Evolutionary conservation across 495 filamentous ascomycete species (phyloP).

Genomic region (Chaetomium fimeti): DNA sequence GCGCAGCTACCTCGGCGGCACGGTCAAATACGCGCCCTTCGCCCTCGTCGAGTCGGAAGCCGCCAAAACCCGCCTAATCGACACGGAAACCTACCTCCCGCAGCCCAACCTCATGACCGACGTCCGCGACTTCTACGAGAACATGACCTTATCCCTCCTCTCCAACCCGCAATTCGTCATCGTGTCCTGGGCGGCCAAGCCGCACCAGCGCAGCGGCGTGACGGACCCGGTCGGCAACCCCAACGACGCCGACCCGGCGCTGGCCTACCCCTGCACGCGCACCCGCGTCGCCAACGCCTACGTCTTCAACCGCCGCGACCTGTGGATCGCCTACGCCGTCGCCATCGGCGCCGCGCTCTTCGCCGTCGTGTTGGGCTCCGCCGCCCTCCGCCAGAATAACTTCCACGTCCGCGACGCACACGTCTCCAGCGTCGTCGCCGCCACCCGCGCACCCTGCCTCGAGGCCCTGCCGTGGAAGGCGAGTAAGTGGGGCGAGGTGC

Average conservation of each 20-base stretch:
- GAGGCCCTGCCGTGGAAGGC: conserved; percentile 33
- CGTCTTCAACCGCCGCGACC: conserved; percentile 27
- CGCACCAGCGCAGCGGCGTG: conserved; percentile 16
- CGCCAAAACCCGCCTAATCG: conserved; percentile 28
- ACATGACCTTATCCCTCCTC: conserved; percentile 33
- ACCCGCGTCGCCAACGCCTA: conserved; percentile 31
- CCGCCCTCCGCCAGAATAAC: conserved; percentile 33
- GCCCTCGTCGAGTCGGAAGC: conserved; percentile 21
- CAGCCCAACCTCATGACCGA: conserved; percentile 19
- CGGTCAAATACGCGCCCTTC: conserved; percentile 23
- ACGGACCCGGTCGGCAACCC: conserved; percentile 1
- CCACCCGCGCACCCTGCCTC: conserved; percentile 33
- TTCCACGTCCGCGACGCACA: conserved; percentile 28
- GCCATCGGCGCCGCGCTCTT: conserved; percentile 23
- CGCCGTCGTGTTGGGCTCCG: conserved; percentile 28
- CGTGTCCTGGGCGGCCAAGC: conserved; percentile 31
- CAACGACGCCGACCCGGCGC: conserved; percentile 3
- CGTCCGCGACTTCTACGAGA: conserved; percentile 30
- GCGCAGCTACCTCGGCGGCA: conserved; percentile 26
- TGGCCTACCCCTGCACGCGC: conserved; percentile 31
- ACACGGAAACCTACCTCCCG: conserved; percentile 28
- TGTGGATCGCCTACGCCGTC: conserved; percentile 35
- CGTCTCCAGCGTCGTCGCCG: conserved; percentile 31
- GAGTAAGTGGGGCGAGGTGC: conserved; percentile 33
- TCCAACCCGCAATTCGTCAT: conserved; percentile 33